Evolutionary conservation across 352 stramenopile species (phyloP).

Genomic region (Pythium aphanidermatum): DNA sequence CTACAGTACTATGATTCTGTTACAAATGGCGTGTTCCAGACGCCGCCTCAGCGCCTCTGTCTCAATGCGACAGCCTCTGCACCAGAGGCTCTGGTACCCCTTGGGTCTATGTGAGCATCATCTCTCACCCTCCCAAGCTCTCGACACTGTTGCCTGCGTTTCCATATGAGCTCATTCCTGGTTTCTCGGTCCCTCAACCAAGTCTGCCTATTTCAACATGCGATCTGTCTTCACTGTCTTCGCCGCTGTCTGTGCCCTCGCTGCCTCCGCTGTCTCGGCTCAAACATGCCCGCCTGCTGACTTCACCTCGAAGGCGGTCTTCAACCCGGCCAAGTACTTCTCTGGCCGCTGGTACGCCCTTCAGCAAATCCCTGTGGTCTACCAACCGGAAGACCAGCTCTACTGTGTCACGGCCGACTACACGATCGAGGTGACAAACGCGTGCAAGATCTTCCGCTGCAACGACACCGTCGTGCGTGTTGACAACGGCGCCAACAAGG

Average conservation of each 20-base stretch:
- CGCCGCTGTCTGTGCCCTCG: slow-evolving; percentile 8
- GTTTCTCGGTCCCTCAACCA: slow-evolving; percentile 1
- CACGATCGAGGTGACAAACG: slow-evolving; percentile 11
- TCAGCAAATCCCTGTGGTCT: slow-evolving; percentile 13
- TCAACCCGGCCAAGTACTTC: slow-evolving; percentile 21
- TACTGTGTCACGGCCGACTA: slow-evolving; percentile 18
- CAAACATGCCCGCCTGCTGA: slow-evolving; percentile 11
- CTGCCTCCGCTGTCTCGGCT: slow-evolving; percentile 1
- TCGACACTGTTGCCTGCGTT: too few relatives aligned
- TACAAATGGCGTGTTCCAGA: too few relatives aligned
- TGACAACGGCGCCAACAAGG: slow-evolving; percentile 11
- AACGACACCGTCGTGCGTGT: slow-evolving; percentile 15
- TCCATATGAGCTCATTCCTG: too few relatives aligned
- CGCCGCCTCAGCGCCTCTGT: too few relatives aligned
- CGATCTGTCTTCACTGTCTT: slow-evolving; percentile 6
- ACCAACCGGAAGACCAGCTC: slow-evolving; percentile 11
- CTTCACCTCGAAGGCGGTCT: slow-evolving; percentile 12
- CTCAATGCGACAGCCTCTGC: too few relatives aligned
- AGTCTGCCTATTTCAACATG: slow-evolving; percentile 2
- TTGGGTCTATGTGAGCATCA: too few relatives aligned
- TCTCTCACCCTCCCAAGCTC: too few relatives aligned
- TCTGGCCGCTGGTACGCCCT: slow-evolving; percentile 15
- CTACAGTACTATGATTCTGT: too few relatives aligned
- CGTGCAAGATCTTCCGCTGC: slow-evolving; percentile 10
- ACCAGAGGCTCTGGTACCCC: too few relatives aligned